A percentile compares a stretch with the other conserved stretches of the same genome.
These are phyloP conservation scores for Fraxinus dipetala DNA, from an alignment of 305 asterid species.

Conservation along the genomic window DNA sequence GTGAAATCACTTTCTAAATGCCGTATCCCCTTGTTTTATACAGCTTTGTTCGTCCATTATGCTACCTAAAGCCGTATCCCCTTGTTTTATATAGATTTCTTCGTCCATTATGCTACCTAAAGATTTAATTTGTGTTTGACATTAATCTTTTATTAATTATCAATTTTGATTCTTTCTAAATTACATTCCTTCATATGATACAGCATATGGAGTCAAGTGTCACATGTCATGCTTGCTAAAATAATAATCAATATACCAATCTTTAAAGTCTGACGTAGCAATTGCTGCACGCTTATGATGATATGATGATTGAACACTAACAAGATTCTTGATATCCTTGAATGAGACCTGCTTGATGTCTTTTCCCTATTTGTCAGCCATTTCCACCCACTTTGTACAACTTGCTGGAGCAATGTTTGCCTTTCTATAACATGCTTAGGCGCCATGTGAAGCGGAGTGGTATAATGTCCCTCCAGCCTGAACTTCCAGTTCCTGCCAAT, in stretches of 20 bases:
- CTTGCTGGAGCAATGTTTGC: conserved; percentile 82
- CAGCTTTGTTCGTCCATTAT: neutral
- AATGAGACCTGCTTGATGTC: conserved; percentile 12
- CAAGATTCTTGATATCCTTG: conserved; percentile 10
- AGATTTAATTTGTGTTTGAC: neutral
- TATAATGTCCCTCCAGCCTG: conserved; percentile 36
- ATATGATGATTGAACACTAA: conserved; percentile 1
- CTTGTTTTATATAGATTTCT: neutral
- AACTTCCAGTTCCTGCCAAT: conserved; percentile 70
- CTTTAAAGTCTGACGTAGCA: conserved; percentile 7
- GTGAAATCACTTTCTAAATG: neutral
- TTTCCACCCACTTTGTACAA: conserved; percentile 65
- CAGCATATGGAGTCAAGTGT: neutral
- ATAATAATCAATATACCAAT: neutral
- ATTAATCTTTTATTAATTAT: neutral
- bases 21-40: neutral
- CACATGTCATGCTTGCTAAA: neutral
- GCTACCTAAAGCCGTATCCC: neutral
- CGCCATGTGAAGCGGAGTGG: conserved; percentile 35
- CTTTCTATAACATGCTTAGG: conserved; percentile 79
- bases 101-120: neutral
- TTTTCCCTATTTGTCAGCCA: conserved; percentile 45
- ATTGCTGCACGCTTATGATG: neutral
- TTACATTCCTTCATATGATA: conserved; percentile 8
- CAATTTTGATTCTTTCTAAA: neutral